A percentile compares a stretch with the other conserved stretches of the same genome.
Conservation (phyloP, 306 rosid species). For the barrel medic (Medicago truncatula) region DNA sequence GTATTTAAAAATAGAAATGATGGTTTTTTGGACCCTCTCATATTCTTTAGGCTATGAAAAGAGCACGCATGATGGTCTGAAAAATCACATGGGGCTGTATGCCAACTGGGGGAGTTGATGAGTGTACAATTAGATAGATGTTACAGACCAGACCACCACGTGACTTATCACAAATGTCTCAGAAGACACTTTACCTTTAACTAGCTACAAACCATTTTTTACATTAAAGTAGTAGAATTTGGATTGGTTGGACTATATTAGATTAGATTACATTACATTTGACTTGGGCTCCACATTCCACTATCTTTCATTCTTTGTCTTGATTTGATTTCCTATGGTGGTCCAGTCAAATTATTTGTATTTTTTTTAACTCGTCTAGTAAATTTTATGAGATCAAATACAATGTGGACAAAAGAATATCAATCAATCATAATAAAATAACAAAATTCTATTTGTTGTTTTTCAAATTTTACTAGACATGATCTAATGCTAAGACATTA, state of each 20-base stretch:
- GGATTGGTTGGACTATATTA: background rate
- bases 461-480: no score
- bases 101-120: background rate
- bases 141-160: constrained; percentile 16
- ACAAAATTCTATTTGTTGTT: no score
- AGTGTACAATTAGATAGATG: constrained; percentile 25
- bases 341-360: background rate
- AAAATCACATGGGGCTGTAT: constrained; percentile 50
- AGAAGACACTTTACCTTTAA: constrained; percentile 3
- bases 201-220: constrained; percentile 11
- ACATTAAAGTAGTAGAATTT: background rate
- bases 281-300: background rate
- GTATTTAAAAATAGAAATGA: background rate
- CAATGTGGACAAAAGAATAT: no score
- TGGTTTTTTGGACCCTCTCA: constrained; percentile 26
- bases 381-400: no score
- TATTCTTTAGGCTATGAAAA: background rate
- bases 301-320: background rate
- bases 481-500: no score
- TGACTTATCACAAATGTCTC: background rate
- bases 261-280: background rate
- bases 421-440: no score
- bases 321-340: background rate
- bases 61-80: constrained; percentile 39
- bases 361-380: no score